phyloP scores from a whole-genome alignment of 2,329 filamentous ascomycete species.

The Aspergillus uvarum region DNA sequence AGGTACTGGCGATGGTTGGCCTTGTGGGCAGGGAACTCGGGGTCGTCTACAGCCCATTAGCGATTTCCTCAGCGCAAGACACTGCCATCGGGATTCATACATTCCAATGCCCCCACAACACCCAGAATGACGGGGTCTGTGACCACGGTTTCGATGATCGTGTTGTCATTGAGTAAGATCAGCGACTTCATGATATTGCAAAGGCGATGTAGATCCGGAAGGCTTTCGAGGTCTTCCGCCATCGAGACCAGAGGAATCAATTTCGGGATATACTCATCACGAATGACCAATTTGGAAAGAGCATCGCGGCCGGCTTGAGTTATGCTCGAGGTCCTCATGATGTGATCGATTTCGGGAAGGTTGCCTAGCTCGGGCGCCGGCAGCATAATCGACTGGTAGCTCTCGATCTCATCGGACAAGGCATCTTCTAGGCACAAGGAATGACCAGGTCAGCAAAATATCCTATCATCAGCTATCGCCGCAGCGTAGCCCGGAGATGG shows the following conservation, averaged over 20 bases:
- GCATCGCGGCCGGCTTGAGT: constrained; percentile 77
- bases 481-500: not conserved
- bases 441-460: constrained; percentile 9
- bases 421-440: constrained; percentile 65
- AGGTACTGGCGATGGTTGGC: constrained; percentile 95
- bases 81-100: constrained; percentile 39
- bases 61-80: not conserved
- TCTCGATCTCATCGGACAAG: constrained; percentile 84
- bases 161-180: constrained; percentile 89
- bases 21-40: constrained; percentile 95
- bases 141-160: constrained; percentile 91
- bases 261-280: constrained; percentile 82
- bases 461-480: constrained; percentile 25
- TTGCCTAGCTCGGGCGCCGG: constrained; percentile 79
- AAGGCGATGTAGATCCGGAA: constrained; percentile 80
- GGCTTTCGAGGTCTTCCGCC: constrained; percentile 87
- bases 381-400: constrained; percentile 68
- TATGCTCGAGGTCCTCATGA: constrained; percentile 75
- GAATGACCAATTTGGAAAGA: constrained; percentile 80
- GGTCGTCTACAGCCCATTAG: constrained; percentile 65
- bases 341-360: constrained; percentile 78
- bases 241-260: constrained; percentile 81
- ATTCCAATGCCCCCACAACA: constrained; percentile 93
- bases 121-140: constrained; percentile 85
- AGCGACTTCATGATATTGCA: constrained; percentile 98